Conservation (phyloP, 2,329 filamentous ascomycete genomes). For the Botryosphaeria dothidea region DNA sequence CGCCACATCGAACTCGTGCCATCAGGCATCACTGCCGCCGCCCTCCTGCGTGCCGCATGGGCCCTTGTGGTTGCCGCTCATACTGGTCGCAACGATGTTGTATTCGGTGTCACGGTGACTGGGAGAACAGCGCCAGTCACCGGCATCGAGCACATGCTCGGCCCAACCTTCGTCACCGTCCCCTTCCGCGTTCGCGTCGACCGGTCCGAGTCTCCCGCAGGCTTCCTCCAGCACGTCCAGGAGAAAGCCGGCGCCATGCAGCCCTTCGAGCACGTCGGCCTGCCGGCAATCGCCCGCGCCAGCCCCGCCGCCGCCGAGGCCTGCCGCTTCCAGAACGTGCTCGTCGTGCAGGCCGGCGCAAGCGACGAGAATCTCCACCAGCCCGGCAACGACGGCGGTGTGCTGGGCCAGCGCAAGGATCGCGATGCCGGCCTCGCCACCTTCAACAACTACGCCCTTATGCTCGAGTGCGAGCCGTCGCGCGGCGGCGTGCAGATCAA, state of each 20-base stretch:
- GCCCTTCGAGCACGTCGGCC: not conserved
- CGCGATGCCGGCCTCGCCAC: not conserved
- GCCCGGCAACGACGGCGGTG: not conserved
- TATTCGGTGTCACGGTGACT: constrained; percentile 28
- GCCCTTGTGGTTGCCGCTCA: constrained; percentile 24
- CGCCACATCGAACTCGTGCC: not conserved
- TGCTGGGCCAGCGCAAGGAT: constrained; percentile 21
- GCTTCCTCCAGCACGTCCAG: not conserved
- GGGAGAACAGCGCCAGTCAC: constrained; percentile 28
- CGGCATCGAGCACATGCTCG: constrained; percentile 24
- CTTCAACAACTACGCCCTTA: constrained; percentile 14
- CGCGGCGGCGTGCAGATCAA: not conserved
- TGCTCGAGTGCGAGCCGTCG: constrained; percentile 10
- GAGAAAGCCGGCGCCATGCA: no score
- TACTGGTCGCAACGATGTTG: constrained; percentile 25
- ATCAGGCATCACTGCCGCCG: constrained; percentile 22
- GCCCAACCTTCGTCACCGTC: constrained; percentile 31
- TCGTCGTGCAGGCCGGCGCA: not conserved
- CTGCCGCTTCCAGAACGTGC: not conserved
- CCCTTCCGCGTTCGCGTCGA: constrained; percentile 22
- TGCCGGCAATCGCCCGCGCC: not conserved
- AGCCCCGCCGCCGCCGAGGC: not conserved
- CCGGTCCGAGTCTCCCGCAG: constrained; percentile 16
- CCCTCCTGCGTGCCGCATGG: constrained; percentile 30
- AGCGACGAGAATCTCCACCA: not conserved